Percentiles rank a stretch among this genome's conserved stretches.
phyloP scores from a whole-genome alignment of 164 flowering plant species.

The Platanus orientalis region DNA sequence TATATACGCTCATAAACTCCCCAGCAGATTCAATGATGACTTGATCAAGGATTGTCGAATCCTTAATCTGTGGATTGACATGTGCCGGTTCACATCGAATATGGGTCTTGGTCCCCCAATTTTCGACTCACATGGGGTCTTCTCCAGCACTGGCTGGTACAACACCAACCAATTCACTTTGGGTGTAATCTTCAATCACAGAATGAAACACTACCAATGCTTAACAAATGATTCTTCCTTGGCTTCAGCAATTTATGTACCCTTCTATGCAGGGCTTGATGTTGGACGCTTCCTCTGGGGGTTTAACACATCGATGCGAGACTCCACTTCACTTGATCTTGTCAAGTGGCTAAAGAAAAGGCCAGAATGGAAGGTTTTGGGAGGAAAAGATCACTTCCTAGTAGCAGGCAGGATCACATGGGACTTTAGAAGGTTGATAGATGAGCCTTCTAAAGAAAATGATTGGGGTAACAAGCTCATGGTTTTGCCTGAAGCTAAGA shows the following conservation, averaged over 20 bases:
- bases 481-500: slow-evolving; percentile 1
- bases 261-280: slow-evolving; percentile 24
- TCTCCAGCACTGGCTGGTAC: slow-evolving; percentile 20
- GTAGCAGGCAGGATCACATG: slow-evolving; percentile 13
- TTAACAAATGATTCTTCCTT: slow-evolving; percentile 18
- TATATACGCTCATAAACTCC: slow-evolving; percentile 23
- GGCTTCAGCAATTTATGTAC: slow-evolving; percentile 23
- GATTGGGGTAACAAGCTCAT: slow-evolving; percentile 8
- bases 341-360: slow-evolving; percentile 5
- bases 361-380: slow-evolving; percentile 19
- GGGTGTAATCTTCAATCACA: slow-evolving; percentile 21
- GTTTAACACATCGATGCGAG: slow-evolving; percentile 11
- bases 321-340: slow-evolving; percentile 4
- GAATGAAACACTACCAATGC: slow-evolving; percentile 22
- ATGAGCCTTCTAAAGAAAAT: background rate
- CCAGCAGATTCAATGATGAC: slow-evolving; percentile 23
- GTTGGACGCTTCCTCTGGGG: slow-evolving; percentile 13
- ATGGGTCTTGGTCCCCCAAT: slow-evolving; percentile 22
- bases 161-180: slow-evolving; percentile 26
- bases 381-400: slow-evolving; percentile 26
- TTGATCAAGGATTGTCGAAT: slow-evolving; percentile 20
- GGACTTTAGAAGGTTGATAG: slow-evolving; percentile 10
- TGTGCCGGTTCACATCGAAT: slow-evolving; percentile 24
- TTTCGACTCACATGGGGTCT: background rate
- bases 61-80: slow-evolving; percentile 17